Conservation (phyloP, 2,329 filamentous ascomycete genomes). For the Macroventuria anomochaeta region DNA sequence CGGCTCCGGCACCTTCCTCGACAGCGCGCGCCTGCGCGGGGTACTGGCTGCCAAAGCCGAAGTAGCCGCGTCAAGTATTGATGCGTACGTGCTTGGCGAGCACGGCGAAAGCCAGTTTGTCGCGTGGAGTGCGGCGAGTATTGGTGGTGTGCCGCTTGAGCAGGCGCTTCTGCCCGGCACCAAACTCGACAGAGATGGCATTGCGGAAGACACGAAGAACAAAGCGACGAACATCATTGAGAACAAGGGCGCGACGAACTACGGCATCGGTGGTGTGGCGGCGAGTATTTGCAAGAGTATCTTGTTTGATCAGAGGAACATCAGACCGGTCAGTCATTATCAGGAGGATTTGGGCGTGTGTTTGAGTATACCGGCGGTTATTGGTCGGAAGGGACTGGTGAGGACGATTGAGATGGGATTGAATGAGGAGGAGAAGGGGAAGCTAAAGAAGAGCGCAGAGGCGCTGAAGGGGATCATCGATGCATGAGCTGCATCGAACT, state of each 20-base stretch:
- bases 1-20: constrained; percentile 31
- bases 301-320: constrained; percentile 21
- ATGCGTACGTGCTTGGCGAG: constrained; percentile 29
- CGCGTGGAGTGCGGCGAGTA: constrained; percentile 20
- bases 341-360: constrained; percentile 22
- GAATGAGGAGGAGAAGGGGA: constrained; percentile 14
- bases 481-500: background rate
- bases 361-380: constrained; percentile 25
- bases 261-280: constrained; percentile 28
- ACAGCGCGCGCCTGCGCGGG: constrained; percentile 26
- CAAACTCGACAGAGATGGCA: constrained; percentile 8
- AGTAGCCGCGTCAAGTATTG: constrained; percentile 20
- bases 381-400: constrained; percentile 24
- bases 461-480: constrained; percentile 25
- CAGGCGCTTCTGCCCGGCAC: background rate
- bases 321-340: constrained; percentile 22
- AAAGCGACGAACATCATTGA: constrained; percentile 26
- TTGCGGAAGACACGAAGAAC: constrained; percentile 23
- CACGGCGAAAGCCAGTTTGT: constrained; percentile 30
- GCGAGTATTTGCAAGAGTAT: constrained; percentile 27
- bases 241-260: constrained; percentile 31
- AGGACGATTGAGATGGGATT: constrained; percentile 17
- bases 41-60: constrained; percentile 18
- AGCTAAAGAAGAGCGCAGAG: constrained; percentile 21
- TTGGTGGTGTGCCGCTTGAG: constrained; percentile 20